A percentile compares a stretch with the other conserved stretches of the same genome.
Evolutionary conservation across 371 early-diverging fungal species (phyloP).

Genomic region (Rhizomucor miehei): DNA sequence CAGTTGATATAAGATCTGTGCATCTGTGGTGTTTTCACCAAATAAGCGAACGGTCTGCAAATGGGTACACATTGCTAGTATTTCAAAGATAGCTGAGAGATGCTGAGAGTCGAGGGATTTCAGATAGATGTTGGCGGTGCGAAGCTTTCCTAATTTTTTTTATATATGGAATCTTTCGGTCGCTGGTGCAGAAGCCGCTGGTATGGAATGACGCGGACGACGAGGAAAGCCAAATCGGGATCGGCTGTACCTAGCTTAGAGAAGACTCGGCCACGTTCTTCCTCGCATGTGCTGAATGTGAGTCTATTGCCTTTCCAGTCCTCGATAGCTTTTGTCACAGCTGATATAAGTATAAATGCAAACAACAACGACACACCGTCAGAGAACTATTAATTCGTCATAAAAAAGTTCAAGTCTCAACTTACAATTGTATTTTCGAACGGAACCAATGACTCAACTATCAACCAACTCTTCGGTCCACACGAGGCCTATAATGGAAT

Average conservation of each 20-base stretch:
- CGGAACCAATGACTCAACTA: constrained; percentile 79
- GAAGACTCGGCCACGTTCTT: constrained; percentile 64
- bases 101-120: too few species aligned
- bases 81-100: too few species aligned
- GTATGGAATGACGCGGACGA: too few species aligned
- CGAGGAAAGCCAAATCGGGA: constrained; percentile 79
- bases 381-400: neutral
- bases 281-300: constrained; percentile 63
- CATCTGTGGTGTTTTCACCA: too few species aligned
- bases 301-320: constrained; percentile 58
- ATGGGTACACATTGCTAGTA: too few species aligned
- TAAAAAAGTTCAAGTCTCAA: constrained; percentile 1
- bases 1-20: too few species aligned
- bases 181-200: too few species aligned
- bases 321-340: constrained; percentile 65
- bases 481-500: constrained; percentile 66
- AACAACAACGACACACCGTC: neutral
- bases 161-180: too few species aligned
- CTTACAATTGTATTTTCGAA: constrained; percentile 70
- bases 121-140: too few species aligned
- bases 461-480: constrained; percentile 93
- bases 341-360: constrained; percentile 26
- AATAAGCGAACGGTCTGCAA: too few species aligned
- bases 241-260: constrained; percentile 84
- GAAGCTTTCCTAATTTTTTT: too few species aligned